Percentiles rank a stretch among this genome's conserved stretches.
Evolutionary conservation across 2,329 filamentous ascomycete genomes (phyloP).

Genomic region (Alternaria hordeiaustralica): DNA sequence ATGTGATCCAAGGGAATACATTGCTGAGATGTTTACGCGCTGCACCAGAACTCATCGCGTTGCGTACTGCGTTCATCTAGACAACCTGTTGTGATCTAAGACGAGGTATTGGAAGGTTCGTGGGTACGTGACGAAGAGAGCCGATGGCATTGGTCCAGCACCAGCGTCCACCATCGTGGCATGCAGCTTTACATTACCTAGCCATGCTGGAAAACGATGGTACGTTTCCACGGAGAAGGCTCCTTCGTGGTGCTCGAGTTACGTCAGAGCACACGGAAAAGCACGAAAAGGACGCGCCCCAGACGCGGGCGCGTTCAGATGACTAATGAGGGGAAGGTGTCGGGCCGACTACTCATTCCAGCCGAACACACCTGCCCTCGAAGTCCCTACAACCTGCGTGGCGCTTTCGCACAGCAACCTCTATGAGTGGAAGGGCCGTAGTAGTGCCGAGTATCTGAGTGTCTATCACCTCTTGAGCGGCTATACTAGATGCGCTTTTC

Average conservation of each 20-base stretch:
- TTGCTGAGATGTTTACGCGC: background rate
- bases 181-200: background rate
- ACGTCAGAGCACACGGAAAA: background rate
- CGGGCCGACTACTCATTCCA: background rate
- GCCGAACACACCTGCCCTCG: background rate
- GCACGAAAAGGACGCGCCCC: background rate
- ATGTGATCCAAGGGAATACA: conserved; percentile 58
- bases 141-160: background rate
- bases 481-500: background rate
- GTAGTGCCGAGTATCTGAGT: background rate
- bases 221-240: conserved; percentile 1
- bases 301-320: background rate
- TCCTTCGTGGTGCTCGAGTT: background rate
- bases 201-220: background rate
- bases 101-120: background rate
- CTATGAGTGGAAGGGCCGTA: background rate
- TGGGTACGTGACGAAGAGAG: background rate
- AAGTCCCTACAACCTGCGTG: background rate
- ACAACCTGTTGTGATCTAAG: background rate
- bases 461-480: background rate
- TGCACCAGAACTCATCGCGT: background rate
- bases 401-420: background rate
- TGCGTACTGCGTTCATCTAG: conserved; percentile 7
- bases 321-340: background rate
- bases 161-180: background rate